Evolutionary conservation across 495 filamentous ascomycete genomes (phyloP), one percentile per base, ranked within the genome.

Genomic region (Annulohypoxylon bovei): DNA sequence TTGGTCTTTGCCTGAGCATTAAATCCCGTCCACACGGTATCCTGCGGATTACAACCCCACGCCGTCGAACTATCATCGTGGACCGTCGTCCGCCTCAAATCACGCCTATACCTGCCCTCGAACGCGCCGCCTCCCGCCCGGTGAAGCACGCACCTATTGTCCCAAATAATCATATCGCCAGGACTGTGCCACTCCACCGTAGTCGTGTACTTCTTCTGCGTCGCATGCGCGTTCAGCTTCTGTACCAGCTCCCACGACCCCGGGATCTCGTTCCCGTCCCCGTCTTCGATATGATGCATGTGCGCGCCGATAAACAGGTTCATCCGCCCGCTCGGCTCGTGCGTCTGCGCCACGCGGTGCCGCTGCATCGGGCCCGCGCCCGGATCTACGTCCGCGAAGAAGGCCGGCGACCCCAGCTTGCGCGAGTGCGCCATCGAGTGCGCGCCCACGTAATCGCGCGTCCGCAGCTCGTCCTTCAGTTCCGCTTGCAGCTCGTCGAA

Each of bases 101-200:
- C 86, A 11, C 86, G 68, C 42, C 70, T 76, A 72, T 81, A 84
- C 74, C 81, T 85, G 2, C 83, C 82, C 63, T 82, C 81, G 55
- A 85, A 89, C 0, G 59, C 72, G 1, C 87, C 87, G 5, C 80
- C 80, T 0, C 80, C 81, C 0, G 83, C 85, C 3, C 85, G 77
- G 69, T 90, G 88, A 79, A 88, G 77, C 32, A 86, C 84, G 25
- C 77, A 80, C 0, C 83, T 82, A 68, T 89, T 90, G 62, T 90
- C 88, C 88, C 88, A 90, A 22, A 88, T 81, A 6, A 88, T 75
- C 71, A 89, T 57, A 71, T 89, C 88, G 0, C 85, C 80, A 0
- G 73, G 61, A 9, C 79, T 64, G 44, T 83, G 58, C 86, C 88
- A 89, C 33, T 75, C 69, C 4, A 88, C 80, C 2, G 75, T 79